These are phyloP conservation scores for Cokeromyces recurvatus DNA, from an alignment of 371 early-diverging fungal genomes.

Conservation along the genomic window DNA sequence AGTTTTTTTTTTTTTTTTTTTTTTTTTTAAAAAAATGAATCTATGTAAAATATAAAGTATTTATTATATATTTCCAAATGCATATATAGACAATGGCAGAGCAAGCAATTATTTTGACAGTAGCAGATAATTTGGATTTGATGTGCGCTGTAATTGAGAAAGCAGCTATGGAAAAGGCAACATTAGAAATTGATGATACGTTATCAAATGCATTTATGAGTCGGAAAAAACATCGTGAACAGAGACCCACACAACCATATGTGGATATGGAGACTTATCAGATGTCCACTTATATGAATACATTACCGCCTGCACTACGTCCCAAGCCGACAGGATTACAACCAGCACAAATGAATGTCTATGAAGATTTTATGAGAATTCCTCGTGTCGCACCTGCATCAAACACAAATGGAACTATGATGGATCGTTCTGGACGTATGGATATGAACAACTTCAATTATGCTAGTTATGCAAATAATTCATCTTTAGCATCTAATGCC, in stretches of 20 bases:
- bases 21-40: too few relatives aligned
- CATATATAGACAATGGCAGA: constrained; percentile 63
- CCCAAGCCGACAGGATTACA: constrained; percentile 79
- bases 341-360: constrained; percentile 70
- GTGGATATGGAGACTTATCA: constrained; percentile 78
- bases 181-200: constrained; percentile 77
- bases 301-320: constrained; percentile 78
- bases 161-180: constrained; percentile 86
- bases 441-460: neutral
- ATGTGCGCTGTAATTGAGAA: constrained; percentile 90
- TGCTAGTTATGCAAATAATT: neutral
- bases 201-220: constrained; percentile 61
- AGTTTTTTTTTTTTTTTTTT: constrained; percentile 5
- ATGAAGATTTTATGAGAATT: constrained; percentile 54
- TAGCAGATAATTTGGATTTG: constrained; percentile 88
- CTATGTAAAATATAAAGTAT: neutral
- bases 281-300: constrained; percentile 66
- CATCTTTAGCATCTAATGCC: neutral
- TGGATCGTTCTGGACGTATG: neutral
- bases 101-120: constrained; percentile 72
- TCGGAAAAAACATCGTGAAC: constrained; percentile 83
- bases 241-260: constrained; percentile 80
- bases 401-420: neutral
- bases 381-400: constrained; percentile 7
- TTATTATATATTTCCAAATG: neutral